A percentile compares a stretch with the other conserved stretches of the same genome.
phyloP scores from a whole-genome alignment of 352 stramenopile genomes.

The Phytophthora crassamura region DNA sequence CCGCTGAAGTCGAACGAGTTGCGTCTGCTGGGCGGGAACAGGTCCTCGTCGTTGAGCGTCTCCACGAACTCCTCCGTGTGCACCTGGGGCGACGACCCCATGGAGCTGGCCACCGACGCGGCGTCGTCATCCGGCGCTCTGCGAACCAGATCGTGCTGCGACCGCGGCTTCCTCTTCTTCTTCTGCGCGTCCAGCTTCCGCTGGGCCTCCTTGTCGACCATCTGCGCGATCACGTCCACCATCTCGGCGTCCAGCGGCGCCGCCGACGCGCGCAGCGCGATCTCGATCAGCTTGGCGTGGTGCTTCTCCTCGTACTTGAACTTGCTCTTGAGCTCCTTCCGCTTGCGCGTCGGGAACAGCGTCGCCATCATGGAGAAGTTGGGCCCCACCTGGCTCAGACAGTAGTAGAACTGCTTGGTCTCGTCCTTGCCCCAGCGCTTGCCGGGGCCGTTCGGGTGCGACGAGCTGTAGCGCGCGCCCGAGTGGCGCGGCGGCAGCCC shows the following conservation, averaged over 20 bases:
- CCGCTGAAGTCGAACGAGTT: constrained; percentile 77
- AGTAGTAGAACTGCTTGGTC: constrained; percentile 91
- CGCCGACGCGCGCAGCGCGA: constrained; percentile 73
- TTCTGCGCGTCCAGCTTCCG: constrained; percentile 58
- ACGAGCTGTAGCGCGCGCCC: constrained; percentile 48
- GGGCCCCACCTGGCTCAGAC: constrained; percentile 80
- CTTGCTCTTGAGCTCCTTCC: constrained; percentile 87
- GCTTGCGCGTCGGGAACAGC: constrained; percentile 82
- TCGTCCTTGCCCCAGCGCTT: constrained; percentile 82
- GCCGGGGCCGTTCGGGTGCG: constrained; percentile 51
- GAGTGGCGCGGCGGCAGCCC: constrained; percentile 44
- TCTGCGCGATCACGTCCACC: constrained; percentile 78
- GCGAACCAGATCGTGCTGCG: constrained; percentile 16
- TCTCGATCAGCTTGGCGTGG: constrained; percentile 76
- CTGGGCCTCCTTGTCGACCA: constrained; percentile 78
- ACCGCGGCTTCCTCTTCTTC: constrained; percentile 37
- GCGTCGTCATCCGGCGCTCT: constrained; percentile 28
- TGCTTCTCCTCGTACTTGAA: constrained; percentile 91
- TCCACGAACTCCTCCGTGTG: constrained; percentile 51
- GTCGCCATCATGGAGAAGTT: constrained; percentile 91
- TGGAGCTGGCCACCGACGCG: constrained; percentile 32
- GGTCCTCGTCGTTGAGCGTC: constrained; percentile 50
- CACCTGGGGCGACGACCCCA: constrained; percentile 29
- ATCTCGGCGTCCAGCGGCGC: constrained; percentile 84
- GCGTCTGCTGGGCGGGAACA: constrained; percentile 59